Conservation (phyloP, 495 filamentous ascomycete species). For the Podospora pseudocomata region DNA sequence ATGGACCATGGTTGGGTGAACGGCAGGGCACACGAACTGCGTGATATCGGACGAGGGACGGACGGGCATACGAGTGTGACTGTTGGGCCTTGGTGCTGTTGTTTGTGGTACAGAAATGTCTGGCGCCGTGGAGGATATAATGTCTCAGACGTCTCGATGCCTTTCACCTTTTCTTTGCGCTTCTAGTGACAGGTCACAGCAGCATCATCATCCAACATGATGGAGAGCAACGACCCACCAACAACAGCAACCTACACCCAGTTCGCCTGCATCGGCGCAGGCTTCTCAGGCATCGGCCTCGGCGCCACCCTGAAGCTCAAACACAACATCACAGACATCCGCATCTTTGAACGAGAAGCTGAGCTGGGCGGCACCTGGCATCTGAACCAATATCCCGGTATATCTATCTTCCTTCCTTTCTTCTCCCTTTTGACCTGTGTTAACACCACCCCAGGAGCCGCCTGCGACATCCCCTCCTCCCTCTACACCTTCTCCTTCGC, state of each 20-base stretch:
- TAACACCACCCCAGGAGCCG: constrained; percentile 15
- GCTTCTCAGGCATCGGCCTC: constrained; percentile 65
- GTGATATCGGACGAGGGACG: neutral
- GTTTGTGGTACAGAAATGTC: neutral
- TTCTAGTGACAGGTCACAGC: neutral
- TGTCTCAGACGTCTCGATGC: neutral
- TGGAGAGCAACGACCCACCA: neutral
- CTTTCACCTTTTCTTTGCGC: neutral
- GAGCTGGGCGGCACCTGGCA: constrained; percentile 68
- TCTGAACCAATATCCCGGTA: constrained; percentile 61
- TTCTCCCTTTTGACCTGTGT: neutral
- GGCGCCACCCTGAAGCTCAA: constrained; percentile 58
- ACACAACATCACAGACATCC: constrained; percentile 56
- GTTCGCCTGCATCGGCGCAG: constrained; percentile 56
- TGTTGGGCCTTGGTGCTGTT: neutral
- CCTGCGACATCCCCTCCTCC: constrained; percentile 42
- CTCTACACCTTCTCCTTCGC: constrained; percentile 65
- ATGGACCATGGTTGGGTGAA: neutral
- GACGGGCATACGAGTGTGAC: neutral
- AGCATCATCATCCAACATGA: neutral
- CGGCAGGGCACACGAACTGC: neutral
- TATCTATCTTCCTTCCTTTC: neutral
- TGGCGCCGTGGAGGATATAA: neutral
- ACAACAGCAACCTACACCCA: constrained; percentile 20
- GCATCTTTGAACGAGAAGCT: constrained; percentile 60